Percentiles rank a stretch among this genome's conserved stretches.
phyloP scores from a whole-genome alignment of 148 eudicot genomes.

The Chenopodium quinoa region DNA sequence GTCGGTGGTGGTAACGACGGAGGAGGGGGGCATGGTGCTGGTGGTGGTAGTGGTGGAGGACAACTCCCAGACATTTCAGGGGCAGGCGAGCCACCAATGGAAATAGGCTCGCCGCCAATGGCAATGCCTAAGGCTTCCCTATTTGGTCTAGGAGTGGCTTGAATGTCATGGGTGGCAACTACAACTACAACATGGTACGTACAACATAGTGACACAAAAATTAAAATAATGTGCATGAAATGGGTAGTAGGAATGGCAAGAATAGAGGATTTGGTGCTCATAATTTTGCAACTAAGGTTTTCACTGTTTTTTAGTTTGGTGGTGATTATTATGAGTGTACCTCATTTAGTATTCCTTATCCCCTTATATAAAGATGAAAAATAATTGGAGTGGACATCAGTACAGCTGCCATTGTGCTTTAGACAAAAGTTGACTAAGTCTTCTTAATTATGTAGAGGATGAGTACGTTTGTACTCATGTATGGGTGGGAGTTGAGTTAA shows the following conservation, averaged over 20 bases:
- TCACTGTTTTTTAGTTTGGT: no score
- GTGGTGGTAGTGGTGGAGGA: constrained; percentile 24
- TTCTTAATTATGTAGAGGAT: no score
- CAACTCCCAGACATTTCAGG: constrained; percentile 4
- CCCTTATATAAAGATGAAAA: background rate
- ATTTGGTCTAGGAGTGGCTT: background rate
- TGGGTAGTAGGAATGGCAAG: background rate
- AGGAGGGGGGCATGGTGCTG: constrained; percentile 17
- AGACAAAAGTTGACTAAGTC: background rate
- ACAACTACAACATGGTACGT: background rate
- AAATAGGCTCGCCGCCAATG: constrained; percentile 6
- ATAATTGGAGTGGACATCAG: background rate
- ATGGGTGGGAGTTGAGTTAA: no score
- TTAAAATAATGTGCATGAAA: background rate
- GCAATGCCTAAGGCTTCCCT: constrained; percentile 24
- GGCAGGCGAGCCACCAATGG: constrained; percentile 14
- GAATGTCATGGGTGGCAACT: background rate
- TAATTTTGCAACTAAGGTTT: background rate
- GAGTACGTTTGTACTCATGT: no score
- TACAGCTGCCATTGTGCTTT: background rate
- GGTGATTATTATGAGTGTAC: background rate
- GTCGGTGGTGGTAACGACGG: background rate
- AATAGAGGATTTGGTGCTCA: background rate
- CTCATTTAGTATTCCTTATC: background rate
- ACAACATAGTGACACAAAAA: background rate